Evolutionary conservation across 176 grass and related monocot species (phyloP).

Genomic region (Tillandsia fasciculata): DNA sequence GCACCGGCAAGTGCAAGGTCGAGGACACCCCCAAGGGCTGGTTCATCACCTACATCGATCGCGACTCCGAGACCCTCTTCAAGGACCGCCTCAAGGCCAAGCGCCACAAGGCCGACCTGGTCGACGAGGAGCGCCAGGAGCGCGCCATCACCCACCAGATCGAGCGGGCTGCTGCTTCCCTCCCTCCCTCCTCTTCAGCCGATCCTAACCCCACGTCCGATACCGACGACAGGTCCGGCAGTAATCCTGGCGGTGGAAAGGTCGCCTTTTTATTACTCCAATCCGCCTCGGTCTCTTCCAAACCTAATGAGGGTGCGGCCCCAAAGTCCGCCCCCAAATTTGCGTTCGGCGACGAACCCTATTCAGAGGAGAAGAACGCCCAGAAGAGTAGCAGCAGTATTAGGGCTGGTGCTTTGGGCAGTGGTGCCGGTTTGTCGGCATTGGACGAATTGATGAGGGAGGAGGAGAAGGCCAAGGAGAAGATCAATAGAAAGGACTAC

Average conservation of each 20-base stretch:
- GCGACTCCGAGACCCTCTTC: constrained; percentile 65
- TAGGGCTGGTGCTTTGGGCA: constrained; percentile 16
- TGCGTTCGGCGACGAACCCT: constrained; percentile 44
- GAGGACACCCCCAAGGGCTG: constrained; percentile 95
- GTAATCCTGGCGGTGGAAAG: constrained; percentile 26
- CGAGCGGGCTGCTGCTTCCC: constrained; percentile 33
- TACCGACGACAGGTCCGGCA: not conserved
- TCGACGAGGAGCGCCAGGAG: constrained; percentile 79
- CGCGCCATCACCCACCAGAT: constrained; percentile 67
- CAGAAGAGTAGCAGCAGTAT: constrained; percentile 31
- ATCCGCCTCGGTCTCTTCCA: constrained; percentile 3
- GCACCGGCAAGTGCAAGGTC: constrained; percentile 60
- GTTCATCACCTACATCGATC: constrained; percentile 91
- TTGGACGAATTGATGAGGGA: constrained; percentile 88
- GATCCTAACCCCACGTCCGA: not conserved
- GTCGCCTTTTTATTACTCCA: constrained; percentile 55
- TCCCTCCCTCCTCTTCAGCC: not conserved
- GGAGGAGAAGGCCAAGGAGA: constrained; percentile 86
- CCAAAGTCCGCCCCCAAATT: constrained; percentile 29
- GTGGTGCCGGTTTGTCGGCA: constrained; percentile 31
- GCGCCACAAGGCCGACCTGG: constrained; percentile 56
- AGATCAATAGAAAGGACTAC: constrained; percentile 84
- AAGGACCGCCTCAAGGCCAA: constrained; percentile 86
- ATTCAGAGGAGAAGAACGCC: constrained; percentile 12
- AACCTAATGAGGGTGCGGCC: not conserved